A percentile compares a stretch with the other conserved stretches of the same genome.
These are phyloP conservation scores for Chlorella sorokiniana DNA, from an alignment of 139 green algal species.

Conservation along the genomic window DNA sequence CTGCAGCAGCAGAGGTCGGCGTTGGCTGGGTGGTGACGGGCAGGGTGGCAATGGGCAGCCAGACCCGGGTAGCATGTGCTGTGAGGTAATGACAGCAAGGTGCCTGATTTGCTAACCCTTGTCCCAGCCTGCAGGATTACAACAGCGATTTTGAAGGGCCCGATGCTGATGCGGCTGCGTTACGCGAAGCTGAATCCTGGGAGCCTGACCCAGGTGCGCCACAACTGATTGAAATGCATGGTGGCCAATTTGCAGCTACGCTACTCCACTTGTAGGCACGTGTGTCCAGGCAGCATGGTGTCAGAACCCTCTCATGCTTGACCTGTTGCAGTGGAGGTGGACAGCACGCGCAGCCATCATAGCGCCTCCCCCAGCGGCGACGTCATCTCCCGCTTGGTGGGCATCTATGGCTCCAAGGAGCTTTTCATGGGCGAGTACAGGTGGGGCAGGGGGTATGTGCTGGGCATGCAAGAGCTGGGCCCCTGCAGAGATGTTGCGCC, in stretches of 20 bases:
- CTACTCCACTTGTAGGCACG: no score
- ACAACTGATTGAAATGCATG: no score
- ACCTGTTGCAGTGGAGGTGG: constrained; percentile 29
- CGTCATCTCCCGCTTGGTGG: constrained; percentile 80
- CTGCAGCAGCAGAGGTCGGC: constrained; percentile 1
- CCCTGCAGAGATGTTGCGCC: no score
- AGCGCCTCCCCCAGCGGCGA: constrained; percentile 44
- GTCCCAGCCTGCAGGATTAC: not conserved
- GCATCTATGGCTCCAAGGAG: constrained; percentile 85
- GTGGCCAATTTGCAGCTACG: no score
- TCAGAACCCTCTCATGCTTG: not conserved
- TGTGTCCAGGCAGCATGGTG: not conserved
- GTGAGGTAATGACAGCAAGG: no score
- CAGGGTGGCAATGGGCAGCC: no score
- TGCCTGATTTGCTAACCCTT: constrained; percentile 27
- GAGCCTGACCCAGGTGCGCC: constrained; percentile 45
- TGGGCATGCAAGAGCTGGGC: not conserved
- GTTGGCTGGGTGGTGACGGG: not conserved
- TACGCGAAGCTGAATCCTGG: constrained; percentile 44
- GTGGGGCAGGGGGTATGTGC: constrained; percentile 4
- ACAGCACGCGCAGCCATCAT: constrained; percentile 6
- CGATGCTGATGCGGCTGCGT: constrained; percentile 46
- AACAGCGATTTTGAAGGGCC: constrained; percentile 45
- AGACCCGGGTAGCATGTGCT: no score
- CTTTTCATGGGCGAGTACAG: constrained; percentile 93